Evolutionary conservation across 352 stramenopile species (phyloP), one percentile per base, ranked within the genome.

Genomic region (Phytophthora hybrid): DNA sequence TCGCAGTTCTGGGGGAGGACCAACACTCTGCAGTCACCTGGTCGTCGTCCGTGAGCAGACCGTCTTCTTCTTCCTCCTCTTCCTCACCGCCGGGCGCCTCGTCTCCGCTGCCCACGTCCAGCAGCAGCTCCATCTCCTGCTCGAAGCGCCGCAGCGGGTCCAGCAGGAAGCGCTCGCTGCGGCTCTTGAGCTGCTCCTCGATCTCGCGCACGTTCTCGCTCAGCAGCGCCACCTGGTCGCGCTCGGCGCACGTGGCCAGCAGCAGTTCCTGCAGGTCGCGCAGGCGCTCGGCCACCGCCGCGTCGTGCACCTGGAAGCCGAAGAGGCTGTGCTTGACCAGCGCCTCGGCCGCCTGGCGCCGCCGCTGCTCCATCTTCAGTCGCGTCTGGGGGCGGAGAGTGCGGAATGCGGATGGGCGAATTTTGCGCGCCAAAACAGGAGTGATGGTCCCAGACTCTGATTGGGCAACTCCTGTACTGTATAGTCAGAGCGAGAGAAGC

Each of bases 51-150:
- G 51, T 63, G 11, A 71, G 59, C n/a, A 66, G 32, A 4, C 37
- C 14, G n/a, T 23, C 49, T 4, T n/a, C 18, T 2, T 62, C 62
- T 10, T 52, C 19, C 4, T 69, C 51, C 13, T 69, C 44, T 4
- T 76, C 68, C 23, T 46, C 71, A 1, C 46, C 61, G 14, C 66
- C 41, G n/a, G 14, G n/a, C 21, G 77, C 59, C 26, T 59, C 78
- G 19, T 76, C 70, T 0, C 64, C 71, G 18, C 68, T 79, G 47
- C 82, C 82, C 57, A 92, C 65, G 56, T 91, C 84, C 23, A 89
- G 71, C 46, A 89, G 77, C 61, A 89, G 66, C 71, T 88, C 78
- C 75, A 92, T 83, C 70, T 92, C 79, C 70, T 92, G 79, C 34
- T 84, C 77, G 46, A 93, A 93, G 46, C 85, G 77, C 51, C 82